phyloP scores from a whole-genome alignment of 2,329 filamentous ascomycete species.

The Hymenoscyphus salicellus region DNA sequence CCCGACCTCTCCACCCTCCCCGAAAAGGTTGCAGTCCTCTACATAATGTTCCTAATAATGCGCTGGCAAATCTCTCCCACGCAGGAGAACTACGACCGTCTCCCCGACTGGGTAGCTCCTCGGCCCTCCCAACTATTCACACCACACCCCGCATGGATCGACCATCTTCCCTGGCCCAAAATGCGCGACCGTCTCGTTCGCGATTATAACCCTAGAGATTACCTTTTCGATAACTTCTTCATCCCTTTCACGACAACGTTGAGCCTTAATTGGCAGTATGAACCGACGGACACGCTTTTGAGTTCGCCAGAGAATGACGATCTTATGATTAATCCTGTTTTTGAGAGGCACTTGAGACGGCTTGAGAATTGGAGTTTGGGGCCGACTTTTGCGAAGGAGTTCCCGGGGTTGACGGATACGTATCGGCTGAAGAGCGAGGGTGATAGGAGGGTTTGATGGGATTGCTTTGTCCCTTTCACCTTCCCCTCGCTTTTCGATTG shows the following conservation, averaged over 20 bases:
- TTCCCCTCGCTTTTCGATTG: not conserved
- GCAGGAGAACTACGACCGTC: constrained; percentile 71
- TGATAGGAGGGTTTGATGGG: constrained; percentile 20
- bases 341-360: constrained; percentile 73
- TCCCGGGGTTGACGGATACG: constrained; percentile 54
- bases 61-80: constrained; percentile 81
- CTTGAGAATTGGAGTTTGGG: constrained; percentile 81
- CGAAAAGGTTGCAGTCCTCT: constrained; percentile 77
- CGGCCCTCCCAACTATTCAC: constrained; percentile 61
- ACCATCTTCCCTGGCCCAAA: constrained; percentile 74
- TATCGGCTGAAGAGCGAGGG: constrained; percentile 36
- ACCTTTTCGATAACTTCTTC: constrained; percentile 77
- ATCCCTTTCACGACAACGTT: constrained; percentile 75
- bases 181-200: constrained; percentile 67
- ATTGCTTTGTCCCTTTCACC: not conserved
- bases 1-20: constrained; percentile 75
- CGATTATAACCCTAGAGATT: constrained; percentile 47
- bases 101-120: constrained; percentile 72
- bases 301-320: constrained; percentile 56
- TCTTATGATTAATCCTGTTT: constrained; percentile 79
- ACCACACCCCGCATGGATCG: constrained; percentile 76
- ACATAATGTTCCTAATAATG: constrained; percentile 84
- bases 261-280: constrained; percentile 81
- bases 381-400: constrained; percentile 61
- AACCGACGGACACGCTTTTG: constrained; percentile 66